A percentile compares a stretch with the other conserved stretches of the same genome.
phyloP scores from a whole-genome alignment of 2,329 filamentous ascomycete species.

The Monosporascus sp. region DNA sequence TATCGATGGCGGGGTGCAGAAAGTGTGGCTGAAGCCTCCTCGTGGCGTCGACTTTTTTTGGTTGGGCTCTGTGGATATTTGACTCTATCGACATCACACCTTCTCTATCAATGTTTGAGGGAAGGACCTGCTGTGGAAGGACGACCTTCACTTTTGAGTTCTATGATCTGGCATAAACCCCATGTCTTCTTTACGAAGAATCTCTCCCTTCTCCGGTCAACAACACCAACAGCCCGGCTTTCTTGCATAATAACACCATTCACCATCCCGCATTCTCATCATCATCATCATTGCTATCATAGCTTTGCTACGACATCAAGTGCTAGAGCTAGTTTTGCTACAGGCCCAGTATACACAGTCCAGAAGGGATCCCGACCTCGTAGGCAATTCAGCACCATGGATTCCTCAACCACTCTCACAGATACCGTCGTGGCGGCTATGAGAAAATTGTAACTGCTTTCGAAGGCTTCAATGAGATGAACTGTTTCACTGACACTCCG shows the following conservation, averaged over 20 bases:
- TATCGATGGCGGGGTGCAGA: too few relatives aligned
- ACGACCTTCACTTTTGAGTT: background rate
- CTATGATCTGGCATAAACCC: background rate
- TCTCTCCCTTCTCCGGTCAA: background rate
- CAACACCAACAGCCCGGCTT: background rate
- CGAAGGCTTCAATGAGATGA: background rate
- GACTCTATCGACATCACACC: background rate
- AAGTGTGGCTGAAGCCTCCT: background rate
- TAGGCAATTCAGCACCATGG: constrained; percentile 16
- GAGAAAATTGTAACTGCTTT: constrained; percentile 63
- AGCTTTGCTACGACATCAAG: background rate
- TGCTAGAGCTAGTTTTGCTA: background rate
- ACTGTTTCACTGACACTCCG: background rate
- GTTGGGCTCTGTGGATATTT: background rate
- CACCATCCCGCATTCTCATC: background rate
- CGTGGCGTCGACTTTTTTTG: background rate
- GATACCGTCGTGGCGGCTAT: constrained; percentile 69
- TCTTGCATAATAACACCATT: background rate
- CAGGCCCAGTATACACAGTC: background rate
- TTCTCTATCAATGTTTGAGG: too few relatives aligned
- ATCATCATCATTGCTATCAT: background rate
- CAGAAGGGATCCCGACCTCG: background rate
- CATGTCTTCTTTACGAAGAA: background rate
- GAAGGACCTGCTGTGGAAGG: background rate
- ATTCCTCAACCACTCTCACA: constrained; percentile 33